A percentile compares a stretch with the other conserved stretches of the same genome.
phyloP scores from a whole-genome alignment of 306 rosid species.

The Cyclanthera cordifolia region DNA sequence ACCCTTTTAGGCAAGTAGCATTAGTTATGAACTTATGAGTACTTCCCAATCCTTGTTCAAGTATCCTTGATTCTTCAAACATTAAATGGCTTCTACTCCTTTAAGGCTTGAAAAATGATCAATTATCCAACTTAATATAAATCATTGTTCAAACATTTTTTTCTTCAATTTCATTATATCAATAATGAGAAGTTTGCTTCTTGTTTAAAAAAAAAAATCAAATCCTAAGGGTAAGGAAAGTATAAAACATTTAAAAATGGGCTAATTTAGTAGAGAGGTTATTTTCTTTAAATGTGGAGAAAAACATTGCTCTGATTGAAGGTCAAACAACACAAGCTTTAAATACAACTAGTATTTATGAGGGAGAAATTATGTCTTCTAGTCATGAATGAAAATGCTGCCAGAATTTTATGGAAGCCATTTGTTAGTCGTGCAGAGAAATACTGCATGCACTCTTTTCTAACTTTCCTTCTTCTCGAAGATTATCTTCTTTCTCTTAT shows the following conservation, averaged over 20 bases:
- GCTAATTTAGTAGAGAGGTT: background rate
- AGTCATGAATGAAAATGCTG: background rate
- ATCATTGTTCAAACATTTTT: background rate
- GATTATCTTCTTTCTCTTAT: too few relatives aligned
- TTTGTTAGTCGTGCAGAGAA: background rate
- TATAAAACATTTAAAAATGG: background rate
- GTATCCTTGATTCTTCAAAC: background rate
- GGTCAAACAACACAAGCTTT: background rate
- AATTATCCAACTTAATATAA: background rate
- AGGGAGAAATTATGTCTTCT: background rate
- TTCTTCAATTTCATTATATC: too few relatives aligned
- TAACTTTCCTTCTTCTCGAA: background rate
- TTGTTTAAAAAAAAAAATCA: too few relatives aligned
- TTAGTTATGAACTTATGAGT: background rate
- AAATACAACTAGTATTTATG: background rate
- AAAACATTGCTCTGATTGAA: background rate
- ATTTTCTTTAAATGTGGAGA: background rate
- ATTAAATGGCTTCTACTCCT: too few relatives aligned
- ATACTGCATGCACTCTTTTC: background rate
- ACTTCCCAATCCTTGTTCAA: background rate
- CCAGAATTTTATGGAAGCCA: background rate
- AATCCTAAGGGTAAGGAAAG: background rate
- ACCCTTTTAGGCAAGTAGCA: background rate
- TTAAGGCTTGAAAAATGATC: background rate
- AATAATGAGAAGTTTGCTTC: too few relatives aligned